Conservation (phyloP, 2,329 filamentous ascomycete genomes). For the Alternaria consortialis region DNA sequence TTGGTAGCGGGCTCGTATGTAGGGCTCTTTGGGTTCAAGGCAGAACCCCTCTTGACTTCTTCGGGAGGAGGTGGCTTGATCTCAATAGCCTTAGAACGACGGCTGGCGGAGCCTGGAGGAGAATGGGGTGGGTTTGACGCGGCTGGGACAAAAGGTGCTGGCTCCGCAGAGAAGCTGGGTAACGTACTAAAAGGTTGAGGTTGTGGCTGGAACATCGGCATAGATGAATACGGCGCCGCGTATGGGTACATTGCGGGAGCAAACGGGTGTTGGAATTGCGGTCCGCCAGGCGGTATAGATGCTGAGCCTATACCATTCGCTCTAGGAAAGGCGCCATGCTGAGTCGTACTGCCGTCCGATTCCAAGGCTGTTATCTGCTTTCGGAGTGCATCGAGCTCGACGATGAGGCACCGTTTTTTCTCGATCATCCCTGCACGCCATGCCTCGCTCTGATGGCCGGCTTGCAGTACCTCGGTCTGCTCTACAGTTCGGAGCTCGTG, state of each 20-base stretch:
- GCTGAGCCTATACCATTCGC: slow-evolving; percentile 17
- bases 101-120: slow-evolving; percentile 45
- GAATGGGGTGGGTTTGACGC: slow-evolving; percentile 30
- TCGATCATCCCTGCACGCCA: slow-evolving; percentile 48
- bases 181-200: slow-evolving; percentile 31
- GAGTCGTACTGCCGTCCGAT: slow-evolving; percentile 21
- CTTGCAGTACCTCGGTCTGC: slow-evolving; percentile 49
- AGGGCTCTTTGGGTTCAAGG: slow-evolving; percentile 52
- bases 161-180: slow-evolving; percentile 29
- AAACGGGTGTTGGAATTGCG: slow-evolving; percentile 38
- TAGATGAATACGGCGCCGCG: slow-evolving; percentile 31
- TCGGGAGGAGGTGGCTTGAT: slow-evolving; percentile 51
- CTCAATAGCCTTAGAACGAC: slow-evolving; percentile 52
- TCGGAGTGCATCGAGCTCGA: slow-evolving; percentile 48
- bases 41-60: slow-evolving; percentile 39
- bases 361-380: slow-evolving; percentile 46
- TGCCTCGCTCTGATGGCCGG: slow-evolving; percentile 40
- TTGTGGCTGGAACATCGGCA: slow-evolving; percentile 40
- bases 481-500: slow-evolving; percentile 48
- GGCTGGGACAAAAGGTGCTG: slow-evolving; percentile 32
- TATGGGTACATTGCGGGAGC: slow-evolving; percentile 37
- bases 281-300: slow-evolving; percentile 28
- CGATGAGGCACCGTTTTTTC: slow-evolving; percentile 48
- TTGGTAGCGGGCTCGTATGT: slow-evolving; percentile 49
- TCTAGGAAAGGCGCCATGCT: slow-evolving; percentile 19